A percentile compares a stretch with the other conserved stretches of the same genome.
phyloP scores from a whole-genome alignment of 2,329 filamentous ascomycete genomes.

The Metarhizium brunneum region DNA sequence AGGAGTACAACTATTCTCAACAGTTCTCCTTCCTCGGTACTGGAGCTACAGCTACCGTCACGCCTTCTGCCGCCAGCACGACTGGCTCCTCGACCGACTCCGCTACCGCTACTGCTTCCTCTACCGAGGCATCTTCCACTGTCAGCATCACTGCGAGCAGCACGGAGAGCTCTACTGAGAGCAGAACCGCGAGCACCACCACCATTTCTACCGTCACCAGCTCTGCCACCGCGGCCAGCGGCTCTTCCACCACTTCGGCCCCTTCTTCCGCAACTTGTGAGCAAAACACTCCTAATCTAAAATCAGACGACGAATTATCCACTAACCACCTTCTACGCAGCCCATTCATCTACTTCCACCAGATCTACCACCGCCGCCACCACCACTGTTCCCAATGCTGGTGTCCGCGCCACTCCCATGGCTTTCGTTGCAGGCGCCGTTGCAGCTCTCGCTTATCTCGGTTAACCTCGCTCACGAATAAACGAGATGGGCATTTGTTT shows the following conservation, averaged over 20 bases:
- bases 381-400: constrained; percentile 3
- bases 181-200: background rate
- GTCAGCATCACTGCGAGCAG: background rate
- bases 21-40: constrained; percentile 21
- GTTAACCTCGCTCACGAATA: constrained; percentile 11
- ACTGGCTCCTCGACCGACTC: too few species aligned
- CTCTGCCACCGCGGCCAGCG: too few species aligned
- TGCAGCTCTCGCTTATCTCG: constrained; percentile 24
- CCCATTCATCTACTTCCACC: constrained; percentile 15
- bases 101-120: background rate
- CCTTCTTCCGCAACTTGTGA: background rate
- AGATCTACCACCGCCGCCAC: constrained; percentile 11
- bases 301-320: background rate
- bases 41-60: background rate
- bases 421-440: constrained; percentile 24
- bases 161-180: background rate
- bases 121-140: too few species aligned
- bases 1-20: constrained; percentile 21
- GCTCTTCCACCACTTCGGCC: background rate
- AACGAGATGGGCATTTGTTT: background rate
- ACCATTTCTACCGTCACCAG: background rate
- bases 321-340: background rate
- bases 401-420: constrained; percentile 20
- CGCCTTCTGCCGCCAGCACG: background rate
- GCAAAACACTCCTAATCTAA: background rate